phyloP scores from a whole-genome alignment of 2,329 filamentous ascomycete genomes.

The Parastagonospora nodorum region DNA sequence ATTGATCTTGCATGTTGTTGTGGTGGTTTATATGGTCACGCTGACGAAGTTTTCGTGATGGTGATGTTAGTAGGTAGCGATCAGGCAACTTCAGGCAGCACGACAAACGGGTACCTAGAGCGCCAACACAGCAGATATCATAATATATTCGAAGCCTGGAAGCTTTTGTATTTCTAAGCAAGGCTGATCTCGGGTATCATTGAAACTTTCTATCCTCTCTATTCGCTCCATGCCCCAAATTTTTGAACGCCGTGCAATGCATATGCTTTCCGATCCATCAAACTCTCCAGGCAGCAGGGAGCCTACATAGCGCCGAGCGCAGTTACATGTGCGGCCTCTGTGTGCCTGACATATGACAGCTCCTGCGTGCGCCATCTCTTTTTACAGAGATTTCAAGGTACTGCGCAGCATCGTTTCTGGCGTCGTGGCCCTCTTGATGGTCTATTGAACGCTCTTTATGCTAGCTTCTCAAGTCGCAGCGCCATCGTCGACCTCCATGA shows the following conservation, averaged over 20 bases:
- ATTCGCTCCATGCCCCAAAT: constrained; percentile 24
- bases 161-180: constrained; percentile 13
- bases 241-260: constrained; percentile 41
- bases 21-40: constrained; percentile 30
- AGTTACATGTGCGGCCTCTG: too few species aligned
- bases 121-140: constrained; percentile 1
- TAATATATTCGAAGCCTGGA: background rate
- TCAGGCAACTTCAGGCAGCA: constrained; percentile 44
- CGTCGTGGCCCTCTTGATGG: background rate
- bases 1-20: constrained; percentile 12
- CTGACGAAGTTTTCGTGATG: constrained; percentile 19
- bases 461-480: constrained; percentile 14
- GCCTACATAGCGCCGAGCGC: too few species aligned
- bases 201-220: constrained; percentile 31
- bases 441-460: background rate
- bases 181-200: constrained; percentile 38
- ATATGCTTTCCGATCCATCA: constrained; percentile 9
- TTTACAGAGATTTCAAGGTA: too few species aligned
- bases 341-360: too few species aligned
- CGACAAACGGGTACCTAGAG: constrained; percentile 26
- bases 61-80: constrained; percentile 35
- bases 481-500: constrained; percentile 42
- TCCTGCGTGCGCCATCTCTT: too few species aligned
- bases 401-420: background rate
- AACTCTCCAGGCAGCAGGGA: background rate